phyloP scores from a whole-genome alignment of 177 flowering plant genomes.

The Vitis hybrid region DNA sequence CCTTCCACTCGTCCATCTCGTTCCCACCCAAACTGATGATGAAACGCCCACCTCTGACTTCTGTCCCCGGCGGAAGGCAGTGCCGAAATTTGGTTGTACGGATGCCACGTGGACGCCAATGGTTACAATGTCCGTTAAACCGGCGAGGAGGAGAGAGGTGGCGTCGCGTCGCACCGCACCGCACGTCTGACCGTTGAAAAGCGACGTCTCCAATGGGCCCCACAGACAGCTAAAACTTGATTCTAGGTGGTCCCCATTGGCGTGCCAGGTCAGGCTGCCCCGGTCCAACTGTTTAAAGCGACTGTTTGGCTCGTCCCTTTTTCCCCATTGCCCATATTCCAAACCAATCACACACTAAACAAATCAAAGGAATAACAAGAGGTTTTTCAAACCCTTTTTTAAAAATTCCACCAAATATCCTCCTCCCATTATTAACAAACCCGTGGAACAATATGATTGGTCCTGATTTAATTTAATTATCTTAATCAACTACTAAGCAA shows the following conservation, averaged over 20 bases:
- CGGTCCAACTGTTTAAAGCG: slow-evolving; percentile 16
- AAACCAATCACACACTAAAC: no score
- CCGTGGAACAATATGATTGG: no score
- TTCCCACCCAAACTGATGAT: no score
- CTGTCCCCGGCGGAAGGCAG: no score
- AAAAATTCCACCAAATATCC: background rate
- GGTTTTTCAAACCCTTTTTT: background rate
- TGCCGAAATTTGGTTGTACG: no score
- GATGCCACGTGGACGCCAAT: background rate
- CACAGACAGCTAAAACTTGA: background rate
- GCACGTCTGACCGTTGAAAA: slow-evolving; percentile 15
- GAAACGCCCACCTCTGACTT: no score
- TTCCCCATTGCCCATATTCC: background rate
- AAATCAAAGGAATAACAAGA: background rate
- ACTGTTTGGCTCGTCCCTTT: slow-evolving; percentile 12
- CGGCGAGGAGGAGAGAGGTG: slow-evolving; percentile 2
- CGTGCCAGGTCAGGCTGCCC: slow-evolving; percentile 14
- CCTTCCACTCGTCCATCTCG: no score
- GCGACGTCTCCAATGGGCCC: slow-evolving; percentile 6
- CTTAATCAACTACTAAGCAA: no score
- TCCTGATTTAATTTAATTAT: no score
- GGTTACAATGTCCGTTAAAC: background rate
- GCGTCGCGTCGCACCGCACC: background rate
- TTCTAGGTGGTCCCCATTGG: background rate
- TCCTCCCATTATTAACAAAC: no score